Base-by-base conservation (phyloP, 495 filamentous ascomycete species). In the Penicillium bovifimosum region DNA sequence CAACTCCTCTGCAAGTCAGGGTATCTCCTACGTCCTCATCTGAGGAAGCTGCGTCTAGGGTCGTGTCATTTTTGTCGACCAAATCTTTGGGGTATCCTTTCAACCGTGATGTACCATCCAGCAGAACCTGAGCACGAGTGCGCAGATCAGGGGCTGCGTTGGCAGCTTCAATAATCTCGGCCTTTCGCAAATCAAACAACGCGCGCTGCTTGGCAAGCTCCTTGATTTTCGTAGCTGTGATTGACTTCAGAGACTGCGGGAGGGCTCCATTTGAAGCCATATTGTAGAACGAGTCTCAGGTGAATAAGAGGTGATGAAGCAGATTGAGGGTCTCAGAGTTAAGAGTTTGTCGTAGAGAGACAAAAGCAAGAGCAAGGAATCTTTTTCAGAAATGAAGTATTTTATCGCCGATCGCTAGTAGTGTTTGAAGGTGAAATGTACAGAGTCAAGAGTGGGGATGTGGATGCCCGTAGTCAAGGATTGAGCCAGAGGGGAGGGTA, bases 181-280 rank as follows among this genome's bases (percentile, higher is more conserved):
- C 42, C 51, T 66, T 70, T 45, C 53, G 69, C 36, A 60, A 62
- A 24, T 81, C 72, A 52, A 81, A 87, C 17, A 76, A 58, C 2
- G 56, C 58, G 24, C 79, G 80, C 53, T 84, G 76, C 53, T 84
- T 84, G 14, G 77, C 77, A 6, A 86, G 72, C 50, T 84, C 82
- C 16, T 65, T 71, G 43, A 86, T 76, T 59, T 87, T 87, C 39
- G 80, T 83, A 27, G 68, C 68, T 17, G 83, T 87, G 66, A 87
- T 85, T 9, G 80, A 80, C 53, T 80, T 77, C 14, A 87, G 72
- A 13, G 82, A 84, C 59, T 82, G 75, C 7, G 83, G 83, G 52
- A 85, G 70, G 50, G 69, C 68, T 24, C 59, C 40, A 36, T 50
- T 53, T 28, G 65, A 68, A 38, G 67, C 33, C 67, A 71, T 75